These are phyloP conservation scores for Leucogyrophana mollusca DNA, from an alignment of 768 basidiomycete species.

Conservation along the genomic window DNA sequence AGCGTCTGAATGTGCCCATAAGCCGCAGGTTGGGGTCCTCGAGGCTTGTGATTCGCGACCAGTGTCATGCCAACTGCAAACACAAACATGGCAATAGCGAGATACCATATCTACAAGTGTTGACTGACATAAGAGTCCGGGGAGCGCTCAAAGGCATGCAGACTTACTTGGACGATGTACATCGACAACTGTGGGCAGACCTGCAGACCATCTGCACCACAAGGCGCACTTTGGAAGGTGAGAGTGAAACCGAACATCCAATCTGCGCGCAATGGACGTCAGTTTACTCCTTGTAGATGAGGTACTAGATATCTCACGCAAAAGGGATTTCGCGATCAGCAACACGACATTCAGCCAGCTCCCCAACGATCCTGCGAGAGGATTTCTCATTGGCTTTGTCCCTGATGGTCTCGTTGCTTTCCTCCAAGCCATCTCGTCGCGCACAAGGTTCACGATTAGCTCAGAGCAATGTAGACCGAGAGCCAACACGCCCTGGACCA, in stretches of 20 bases:
- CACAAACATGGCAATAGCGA: not conserved
- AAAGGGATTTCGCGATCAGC: not conserved
- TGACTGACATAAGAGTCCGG: not conserved
- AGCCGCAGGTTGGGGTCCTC: slow-evolving; percentile 7
- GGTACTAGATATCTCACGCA: not conserved
- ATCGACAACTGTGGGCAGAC: not conserved
- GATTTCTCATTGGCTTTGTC: not conserved
- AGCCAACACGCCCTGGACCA: not conserved
- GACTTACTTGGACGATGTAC: not conserved
- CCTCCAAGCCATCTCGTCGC: not conserved
- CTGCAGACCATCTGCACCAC: not conserved
- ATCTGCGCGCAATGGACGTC: not conserved
- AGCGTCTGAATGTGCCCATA: slow-evolving; percentile 16
- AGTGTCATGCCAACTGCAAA: not conserved
- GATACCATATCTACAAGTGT: not conserved
- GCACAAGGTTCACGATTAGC: not conserved
- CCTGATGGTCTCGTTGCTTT: not conserved
- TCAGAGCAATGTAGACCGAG: not conserved
- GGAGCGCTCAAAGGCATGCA: not conserved
- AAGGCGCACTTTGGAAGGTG: not conserved
- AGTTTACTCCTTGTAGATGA: not conserved
- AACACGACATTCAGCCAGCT: not conserved
- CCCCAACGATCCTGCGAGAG: not conserved
- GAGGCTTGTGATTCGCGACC: not conserved
- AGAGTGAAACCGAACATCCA: not conserved